phyloP scores from a whole-genome alignment of 768 basidiomycete genomes.

The Termitomyces sp. region DNA sequence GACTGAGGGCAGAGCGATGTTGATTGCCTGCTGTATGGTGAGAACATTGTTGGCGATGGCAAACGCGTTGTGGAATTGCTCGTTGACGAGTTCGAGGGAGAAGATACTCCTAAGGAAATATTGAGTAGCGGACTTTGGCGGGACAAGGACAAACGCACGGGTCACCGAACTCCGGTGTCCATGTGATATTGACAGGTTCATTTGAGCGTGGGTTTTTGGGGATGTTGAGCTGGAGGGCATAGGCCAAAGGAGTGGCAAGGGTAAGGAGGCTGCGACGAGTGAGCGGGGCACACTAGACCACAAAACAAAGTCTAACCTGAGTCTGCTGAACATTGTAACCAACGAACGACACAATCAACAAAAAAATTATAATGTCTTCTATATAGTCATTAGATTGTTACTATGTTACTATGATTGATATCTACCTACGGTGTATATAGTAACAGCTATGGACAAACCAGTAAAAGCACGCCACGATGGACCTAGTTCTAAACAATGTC shows the following conservation, averaged over 20 bases:
- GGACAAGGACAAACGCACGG: constrained; percentile 26
- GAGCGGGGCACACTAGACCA: not conserved
- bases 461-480: no score
- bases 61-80: constrained; percentile 44
- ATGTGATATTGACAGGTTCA: constrained; percentile 35
- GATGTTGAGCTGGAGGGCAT: constrained; percentile 40
- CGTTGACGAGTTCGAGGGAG: constrained; percentile 45
- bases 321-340: constrained; percentile 2
- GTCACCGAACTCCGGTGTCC: constrained; percentile 40
- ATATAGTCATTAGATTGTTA: no score
- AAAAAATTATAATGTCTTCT: not conserved
- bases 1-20: constrained; percentile 43
- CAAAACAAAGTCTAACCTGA: not conserved
- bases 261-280: constrained; percentile 30
- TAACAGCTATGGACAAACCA: no score
- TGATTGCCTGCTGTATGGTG: constrained; percentile 24
- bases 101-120: constrained; percentile 22
- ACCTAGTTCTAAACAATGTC: no score
- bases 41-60: constrained; percentile 54
- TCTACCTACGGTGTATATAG: no score
- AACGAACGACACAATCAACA: no score
- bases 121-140: not conserved
- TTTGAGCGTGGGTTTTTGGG: constrained; percentile 29
- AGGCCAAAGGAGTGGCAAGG: constrained; percentile 40
- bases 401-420: no score